phyloP scores from a whole-genome alignment of 345 rosid species.

The Populus tremula region DNA sequence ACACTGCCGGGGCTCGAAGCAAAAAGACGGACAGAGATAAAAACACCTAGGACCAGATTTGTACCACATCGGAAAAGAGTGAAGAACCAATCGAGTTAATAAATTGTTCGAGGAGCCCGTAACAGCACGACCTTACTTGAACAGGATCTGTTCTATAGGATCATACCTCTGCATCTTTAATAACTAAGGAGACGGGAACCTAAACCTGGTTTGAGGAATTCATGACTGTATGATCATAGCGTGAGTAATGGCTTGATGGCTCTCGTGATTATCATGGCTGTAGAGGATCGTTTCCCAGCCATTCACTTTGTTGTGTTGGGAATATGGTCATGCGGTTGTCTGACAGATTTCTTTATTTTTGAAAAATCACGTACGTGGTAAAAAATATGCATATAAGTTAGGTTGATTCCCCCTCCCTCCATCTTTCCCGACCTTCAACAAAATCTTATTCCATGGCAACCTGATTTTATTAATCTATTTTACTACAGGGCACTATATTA shows the following conservation, averaged over 20 bases:
- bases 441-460: too few species aligned
- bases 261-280: neutral
- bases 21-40: too few species aligned
- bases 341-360: neutral
- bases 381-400: too few species aligned
- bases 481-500: too few species aligned
- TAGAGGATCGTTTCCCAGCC: neutral
- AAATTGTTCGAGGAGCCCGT: rapidly evolving
- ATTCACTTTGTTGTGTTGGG: neutral
- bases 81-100: rapidly evolving
- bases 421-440: too few species aligned
- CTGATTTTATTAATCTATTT: too few species aligned
- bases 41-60: too few species aligned
- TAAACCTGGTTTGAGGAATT: neutral
- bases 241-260: neutral
- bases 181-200: neutral
- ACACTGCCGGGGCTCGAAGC: too few species aligned
- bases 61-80: neutral
- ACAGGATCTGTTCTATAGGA: constrained; percentile 28
- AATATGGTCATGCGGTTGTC: constrained; percentile 8
- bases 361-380: too few species aligned
- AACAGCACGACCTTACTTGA: neutral
- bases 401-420: too few species aligned
- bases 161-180: constrained; percentile 18
- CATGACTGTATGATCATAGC: neutral